Base-by-base conservation (phyloP, 2,329 filamentous ascomycete species). In the Graphilbum fragrans region DNA sequence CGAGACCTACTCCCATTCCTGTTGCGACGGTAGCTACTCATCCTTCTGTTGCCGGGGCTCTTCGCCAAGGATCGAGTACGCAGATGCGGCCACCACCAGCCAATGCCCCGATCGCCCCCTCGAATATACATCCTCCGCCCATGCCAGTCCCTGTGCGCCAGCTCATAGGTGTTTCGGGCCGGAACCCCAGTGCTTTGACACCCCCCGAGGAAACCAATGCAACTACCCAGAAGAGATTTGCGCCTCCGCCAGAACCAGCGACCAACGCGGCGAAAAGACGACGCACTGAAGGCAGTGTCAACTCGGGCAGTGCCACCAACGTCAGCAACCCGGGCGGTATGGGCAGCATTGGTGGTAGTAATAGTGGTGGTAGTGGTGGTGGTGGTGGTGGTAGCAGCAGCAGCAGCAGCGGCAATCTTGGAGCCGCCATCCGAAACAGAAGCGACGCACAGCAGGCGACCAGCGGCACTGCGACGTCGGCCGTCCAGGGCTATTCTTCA, bases 121-220 rank as follows among this genome's bases (percentile, higher is more conserved):
- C 39, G 3, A 14, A 25, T 1, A 45, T 45, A 4, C 39, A 39
- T 17, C 43, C 43, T 2, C 43, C 43, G 4, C 36, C 36, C 16
- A 31, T 20, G 5, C 43, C 43, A 5, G 40, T 25, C 3, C 12
- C 14, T 3, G 17, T 29, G 8, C 45, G 43, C 4, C 41, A 44
- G 17, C 27, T 42, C 21, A 11, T 16, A 6, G 32, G 25, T 9
- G 35, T 17, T 14, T 21, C 44, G 17, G 38, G 34, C 20, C n/a
- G n/a, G n/a, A 37, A 39, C 35, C 38, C 59, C 4, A 67, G 59
- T 33, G 71, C 67, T 2, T 61, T 75, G 22, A 76, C 73, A 2
- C 72, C 72, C 0, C 71, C 72, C 3, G 72, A 77, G 37, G 73
- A 77, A 47, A 61, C 60, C 7, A 49, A 19, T 19, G 20, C 38